Evolutionary conservation across 2,329 filamentous ascomycete species (phyloP).

Genomic region (Talaromyces marneffei): DNA sequence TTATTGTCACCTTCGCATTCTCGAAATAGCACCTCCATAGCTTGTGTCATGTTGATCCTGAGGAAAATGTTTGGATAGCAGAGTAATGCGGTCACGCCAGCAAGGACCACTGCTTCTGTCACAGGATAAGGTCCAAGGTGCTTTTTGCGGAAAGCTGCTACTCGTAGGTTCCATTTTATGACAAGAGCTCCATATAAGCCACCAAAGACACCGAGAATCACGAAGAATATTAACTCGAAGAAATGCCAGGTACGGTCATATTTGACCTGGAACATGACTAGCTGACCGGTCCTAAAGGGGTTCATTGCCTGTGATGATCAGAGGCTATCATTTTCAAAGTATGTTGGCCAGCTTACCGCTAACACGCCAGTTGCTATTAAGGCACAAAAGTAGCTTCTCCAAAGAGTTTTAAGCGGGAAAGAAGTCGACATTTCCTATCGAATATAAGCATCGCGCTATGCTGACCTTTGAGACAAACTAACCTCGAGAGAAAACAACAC

Average conservation of each 20-base stretch:
- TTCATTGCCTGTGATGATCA: conserved; percentile 66
- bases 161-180: conserved; percentile 93
- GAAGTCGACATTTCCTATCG: conserved; percentile 82
- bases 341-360: conserved; percentile 46
- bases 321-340: background rate
- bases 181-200: conserved; percentile 94
- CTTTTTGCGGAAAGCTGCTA: conserved; percentile 88
- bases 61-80: conserved; percentile 96
- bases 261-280: conserved; percentile 98
- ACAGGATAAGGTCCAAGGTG: conserved; percentile 80
- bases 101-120: conserved; percentile 77
- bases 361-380: conserved; percentile 89
- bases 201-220: conserved; percentile 85
- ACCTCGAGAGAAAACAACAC: conserved; percentile 89
- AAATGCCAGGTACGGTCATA: conserved; percentile 98
- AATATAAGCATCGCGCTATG: background rate
- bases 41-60: conserved; percentile 97
- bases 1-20: conserved; percentile 87
- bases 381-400: conserved; percentile 97
- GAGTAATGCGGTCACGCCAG: conserved; percentile 77
- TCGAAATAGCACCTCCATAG: conserved; percentile 94
- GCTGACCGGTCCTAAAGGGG: conserved; percentile 89
- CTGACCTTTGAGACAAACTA: conserved; percentile 7
- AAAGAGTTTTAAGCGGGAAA: conserved; percentile 94
- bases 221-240: conserved; percentile 89